Base-by-base conservation (phyloP, 495 filamentous ascomycete genomes). In the Xylaria flabelliformis region DNA sequence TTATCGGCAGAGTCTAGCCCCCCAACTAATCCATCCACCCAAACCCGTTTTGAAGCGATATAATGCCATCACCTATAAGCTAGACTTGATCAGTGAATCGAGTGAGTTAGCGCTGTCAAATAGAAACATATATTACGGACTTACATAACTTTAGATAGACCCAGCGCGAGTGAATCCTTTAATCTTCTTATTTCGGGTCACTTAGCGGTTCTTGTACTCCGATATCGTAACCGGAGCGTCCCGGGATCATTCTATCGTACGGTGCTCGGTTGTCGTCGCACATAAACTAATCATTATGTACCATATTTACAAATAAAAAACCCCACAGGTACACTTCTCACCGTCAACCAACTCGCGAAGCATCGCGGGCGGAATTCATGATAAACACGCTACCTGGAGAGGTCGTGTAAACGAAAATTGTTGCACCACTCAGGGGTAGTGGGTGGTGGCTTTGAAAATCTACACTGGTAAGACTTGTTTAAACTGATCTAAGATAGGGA, bases 191-290 rank as follows among this genome's bases (percentile, higher is more conserved):
- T 61, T 34, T 61, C 7, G 39, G 55, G 15, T 59, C 32, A 32
- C 26, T 8, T 55, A 24, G 21, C 12, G 53, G 19, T 32, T 32
- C 9, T 61, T 2, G 10, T 39, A 3, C 32, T 67, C 64, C 64
- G 64, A 67, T 51, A 65, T 48, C 63, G 64, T 51, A 32, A 19
- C 64, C 42, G 64, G 46, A 34, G 64, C 53, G 29, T n/a, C 44
- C 64, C 64, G 42, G 41, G 32, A 36, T 29, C 41, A 19, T 64
- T 48, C 13, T 26, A 44, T 64, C 39, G 36, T 64, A 44, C 32
- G n/a, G 61, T 64, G 61, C 61, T 44, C 24, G 8, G 6, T 44
- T 24, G 36, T 42, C 17, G 12, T 24, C 39, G 61, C 61, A 24
- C 4, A 44, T 26, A 24, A 44, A 42, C 61, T 21, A 61, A 17